phyloP scores from a whole-genome alignment of 805 yeast species.

The Ogataea wickerhamii region DNA sequence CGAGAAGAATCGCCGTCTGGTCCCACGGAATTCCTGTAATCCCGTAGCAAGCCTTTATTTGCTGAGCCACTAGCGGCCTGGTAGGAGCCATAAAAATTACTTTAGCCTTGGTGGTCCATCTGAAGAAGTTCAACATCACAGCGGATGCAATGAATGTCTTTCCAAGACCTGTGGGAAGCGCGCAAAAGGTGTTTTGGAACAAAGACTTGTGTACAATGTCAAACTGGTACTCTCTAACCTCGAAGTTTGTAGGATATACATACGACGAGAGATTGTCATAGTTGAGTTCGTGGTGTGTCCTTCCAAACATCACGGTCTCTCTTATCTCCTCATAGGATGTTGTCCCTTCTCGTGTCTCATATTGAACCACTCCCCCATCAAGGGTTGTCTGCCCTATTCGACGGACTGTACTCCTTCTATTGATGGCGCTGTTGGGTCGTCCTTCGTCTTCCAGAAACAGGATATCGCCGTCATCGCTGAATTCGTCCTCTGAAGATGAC shows the following conservation, averaged over 20 bases:
- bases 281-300: slow-evolving; percentile 52
- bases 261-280: slow-evolving; percentile 41
- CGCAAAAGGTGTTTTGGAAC: slow-evolving; percentile 72
- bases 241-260: slow-evolving; percentile 82
- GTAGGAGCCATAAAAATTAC: slow-evolving; percentile 97
- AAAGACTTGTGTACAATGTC: slow-evolving; percentile 73
- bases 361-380: slow-evolving; percentile 22
- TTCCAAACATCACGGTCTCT: slow-evolving; percentile 24
- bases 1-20: slow-evolving; percentile 73
- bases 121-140: slow-evolving; percentile 81
- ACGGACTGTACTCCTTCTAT: slow-evolving; percentile 15
- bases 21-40: slow-evolving; percentile 77
- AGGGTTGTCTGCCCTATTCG: slow-evolving; percentile 24
- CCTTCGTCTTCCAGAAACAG: slow-evolving; percentile 9
- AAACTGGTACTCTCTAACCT: slow-evolving; percentile 83
- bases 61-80: slow-evolving; percentile 93
- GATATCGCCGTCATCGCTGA: slow-evolving; percentile 25
- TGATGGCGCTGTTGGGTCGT: slow-evolving; percentile 12
- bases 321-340: slow-evolving; percentile 26
- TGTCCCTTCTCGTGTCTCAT: slow-evolving; percentile 12
- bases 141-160: slow-evolving; percentile 95
- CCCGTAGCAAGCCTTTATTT: slow-evolving; percentile 86
- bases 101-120: slow-evolving; percentile 81
- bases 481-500: slow-evolving; percentile 22
- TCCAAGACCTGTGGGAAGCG: slow-evolving; percentile 96